A percentile compares a stretch with the other conserved stretches of the same genome.
phyloP scores from a whole-genome alignment of 2,329 filamentous ascomycete species.

The Beauveria caledonica region DNA sequence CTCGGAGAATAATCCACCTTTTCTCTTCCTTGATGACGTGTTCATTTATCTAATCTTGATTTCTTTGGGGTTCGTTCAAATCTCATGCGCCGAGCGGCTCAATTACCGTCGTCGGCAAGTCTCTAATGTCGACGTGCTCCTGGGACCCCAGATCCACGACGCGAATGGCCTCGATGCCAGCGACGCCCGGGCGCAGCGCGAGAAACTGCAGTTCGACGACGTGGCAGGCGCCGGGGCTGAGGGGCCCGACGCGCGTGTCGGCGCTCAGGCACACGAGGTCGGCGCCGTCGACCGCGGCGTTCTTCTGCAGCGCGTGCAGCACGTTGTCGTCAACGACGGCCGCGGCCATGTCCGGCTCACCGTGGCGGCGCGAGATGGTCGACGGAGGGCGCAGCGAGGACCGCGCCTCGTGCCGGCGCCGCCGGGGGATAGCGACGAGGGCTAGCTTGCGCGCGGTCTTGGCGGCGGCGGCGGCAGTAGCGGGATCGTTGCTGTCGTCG shows the following conservation, averaged over 20 bases:
- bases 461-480: constrained; percentile 25
- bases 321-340: constrained; percentile 65
- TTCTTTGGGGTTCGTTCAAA: background rate
- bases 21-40: background rate
- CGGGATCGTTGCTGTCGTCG: constrained; percentile 22
- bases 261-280: constrained; percentile 69
- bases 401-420: constrained; percentile 48
- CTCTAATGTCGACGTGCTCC: constrained; percentile 68
- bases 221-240: constrained; percentile 65
- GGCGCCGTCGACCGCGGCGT: constrained; percentile 51
- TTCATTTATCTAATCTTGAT: background rate
- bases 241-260: constrained; percentile 63
- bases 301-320: constrained; percentile 62
- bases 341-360: constrained; percentile 44
- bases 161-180: constrained; percentile 63
- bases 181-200: constrained; percentile 56
- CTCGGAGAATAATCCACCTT: background rate
- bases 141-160: constrained; percentile 66
- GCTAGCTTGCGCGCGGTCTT: constrained; percentile 56
- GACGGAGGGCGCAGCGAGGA: constrained; percentile 43
- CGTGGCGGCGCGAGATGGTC: constrained; percentile 30
- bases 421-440: constrained; percentile 57
- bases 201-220: constrained; percentile 66
- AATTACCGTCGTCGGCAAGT: constrained; percentile 62
- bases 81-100: constrained; percentile 21